Evolutionary conservation across 179 eudicot genomes (phyloP).

Genomic region (Pouteria campechiana): DNA sequence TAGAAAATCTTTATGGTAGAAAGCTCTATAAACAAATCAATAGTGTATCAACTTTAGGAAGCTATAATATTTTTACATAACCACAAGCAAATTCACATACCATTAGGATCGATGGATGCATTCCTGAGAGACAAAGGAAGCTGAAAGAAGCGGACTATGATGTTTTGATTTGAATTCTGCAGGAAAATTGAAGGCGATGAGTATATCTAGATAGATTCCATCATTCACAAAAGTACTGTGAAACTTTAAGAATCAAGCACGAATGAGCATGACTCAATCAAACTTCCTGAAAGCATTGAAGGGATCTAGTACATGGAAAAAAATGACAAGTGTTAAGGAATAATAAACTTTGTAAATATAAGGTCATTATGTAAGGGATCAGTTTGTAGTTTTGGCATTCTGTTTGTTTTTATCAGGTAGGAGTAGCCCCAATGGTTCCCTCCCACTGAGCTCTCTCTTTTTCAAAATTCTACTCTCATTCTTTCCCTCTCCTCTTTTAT

Average conservation of each 20-base stretch:
- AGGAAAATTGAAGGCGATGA: constrained; percentile 1
- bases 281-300: background rate
- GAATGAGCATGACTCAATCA: background rate
- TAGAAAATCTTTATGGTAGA: too few relatives aligned
- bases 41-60: background rate
- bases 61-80: too few relatives aligned
- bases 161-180: constrained; percentile 46
- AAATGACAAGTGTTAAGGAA: background rate
- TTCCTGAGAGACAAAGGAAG: constrained; percentile 71
- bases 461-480: too few relatives aligned
- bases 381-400: too few relatives aligned
- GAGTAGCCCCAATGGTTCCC: too few relatives aligned
- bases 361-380: too few relatives aligned
- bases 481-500: too few relatives aligned
- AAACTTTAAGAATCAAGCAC: background rate
- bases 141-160: constrained; percentile 74
- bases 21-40: constrained; percentile 1
- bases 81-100: constrained; percentile 25
- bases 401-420: too few relatives aligned
- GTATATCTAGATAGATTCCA: background rate
- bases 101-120: constrained; percentile 43
- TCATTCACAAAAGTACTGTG: background rate
- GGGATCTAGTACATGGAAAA: background rate
- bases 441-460: too few relatives aligned
- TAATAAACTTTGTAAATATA: too few relatives aligned